phyloP scores from a whole-genome alignment of 345 rosid species.

The Turritis glabra region DNA sequence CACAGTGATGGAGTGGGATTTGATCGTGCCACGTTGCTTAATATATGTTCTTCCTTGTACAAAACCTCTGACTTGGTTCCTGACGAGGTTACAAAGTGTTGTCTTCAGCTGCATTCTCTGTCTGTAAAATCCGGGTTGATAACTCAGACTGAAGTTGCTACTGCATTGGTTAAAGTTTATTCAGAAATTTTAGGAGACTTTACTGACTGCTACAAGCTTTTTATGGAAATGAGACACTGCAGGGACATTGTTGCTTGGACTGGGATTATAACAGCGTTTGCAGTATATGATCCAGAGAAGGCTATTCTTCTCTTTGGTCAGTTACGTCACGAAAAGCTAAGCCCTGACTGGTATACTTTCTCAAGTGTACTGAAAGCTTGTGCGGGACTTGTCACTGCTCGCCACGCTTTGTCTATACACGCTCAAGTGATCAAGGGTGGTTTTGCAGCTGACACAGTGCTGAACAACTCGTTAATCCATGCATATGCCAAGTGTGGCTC shows the following conservation, averaged over 20 bases:
- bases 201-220: conserved; percentile 60
- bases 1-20: conserved; percentile 51
- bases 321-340: conserved; percentile 48
- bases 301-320: conserved; percentile 64
- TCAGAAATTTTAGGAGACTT: conserved; percentile 60
- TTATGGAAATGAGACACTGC: conserved; percentile 46
- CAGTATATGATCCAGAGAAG: conserved; percentile 62
- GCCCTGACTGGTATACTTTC: conserved; percentile 78
- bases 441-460: conserved; percentile 57
- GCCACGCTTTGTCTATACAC: conserved; percentile 59
- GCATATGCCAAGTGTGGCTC: conserved; percentile 83
- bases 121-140: conserved; percentile 56
- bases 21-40: conserved; percentile 73
- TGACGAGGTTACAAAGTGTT: conserved; percentile 44
- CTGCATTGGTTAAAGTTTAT: conserved; percentile 77
- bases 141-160: conserved; percentile 61
- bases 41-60: conserved; percentile 62
- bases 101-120: conserved; percentile 66
- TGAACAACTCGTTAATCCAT: conserved; percentile 77
- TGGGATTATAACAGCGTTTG: conserved; percentile 72
- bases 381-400: conserved; percentile 68
- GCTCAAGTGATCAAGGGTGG: conserved; percentile 66
- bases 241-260: conserved; percentile 79
- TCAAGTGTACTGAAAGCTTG: conserved; percentile 81
- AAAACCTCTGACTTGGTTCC: conserved; percentile 39